phyloP scores from a whole-genome alignment of 176 grass and related monocot species.

The Cenchrus purpureus region DNA sequence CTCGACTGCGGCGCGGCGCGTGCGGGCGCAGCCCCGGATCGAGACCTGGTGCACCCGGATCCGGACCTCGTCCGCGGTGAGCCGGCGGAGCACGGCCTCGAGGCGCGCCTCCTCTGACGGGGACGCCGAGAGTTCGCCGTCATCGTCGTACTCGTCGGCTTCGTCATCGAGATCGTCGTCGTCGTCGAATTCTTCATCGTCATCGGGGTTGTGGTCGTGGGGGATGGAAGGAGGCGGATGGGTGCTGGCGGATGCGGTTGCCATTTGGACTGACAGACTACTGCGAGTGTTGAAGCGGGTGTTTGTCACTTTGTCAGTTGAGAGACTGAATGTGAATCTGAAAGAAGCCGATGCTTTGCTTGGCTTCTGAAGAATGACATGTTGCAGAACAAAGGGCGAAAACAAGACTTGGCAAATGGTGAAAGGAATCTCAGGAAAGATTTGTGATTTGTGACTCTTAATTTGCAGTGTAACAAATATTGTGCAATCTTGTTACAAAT shows the following conservation, averaged over 20 bases:
- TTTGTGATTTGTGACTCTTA: not conserved
- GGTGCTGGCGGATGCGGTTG: conserved; percentile 18
- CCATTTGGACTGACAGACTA: conserved; percentile 4
- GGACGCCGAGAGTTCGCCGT: not conserved
- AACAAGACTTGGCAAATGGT: not conserved
- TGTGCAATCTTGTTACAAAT: not conserved
- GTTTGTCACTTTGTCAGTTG: not conserved
- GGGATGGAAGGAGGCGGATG: not conserved
- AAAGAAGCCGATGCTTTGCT: too few relatives aligned
- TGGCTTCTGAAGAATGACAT: too few relatives aligned
- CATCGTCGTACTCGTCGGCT: not conserved
- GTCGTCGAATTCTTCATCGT: conserved; percentile 32
- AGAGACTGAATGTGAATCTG: too few relatives aligned
- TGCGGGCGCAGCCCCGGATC: conserved; percentile 65
- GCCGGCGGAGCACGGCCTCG: conserved; percentile 58
- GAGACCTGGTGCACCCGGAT: conserved; percentile 70
- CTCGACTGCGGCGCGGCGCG: conserved; percentile 63
- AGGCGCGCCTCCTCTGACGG: conserved; percentile 41
- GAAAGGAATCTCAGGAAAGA: not conserved
- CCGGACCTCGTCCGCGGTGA: conserved; percentile 64
- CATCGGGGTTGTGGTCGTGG: conserved; percentile 4
- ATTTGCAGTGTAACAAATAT: too few relatives aligned
- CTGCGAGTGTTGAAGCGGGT: not conserved
- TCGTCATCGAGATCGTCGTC: conserved; percentile 11
- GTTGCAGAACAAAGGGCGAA: not conserved